These are phyloP conservation scores for Pseudopithomyces maydicus DNA, from an alignment of 2,329 filamentous ascomycete genomes.

Conservation along the genomic window DNA sequence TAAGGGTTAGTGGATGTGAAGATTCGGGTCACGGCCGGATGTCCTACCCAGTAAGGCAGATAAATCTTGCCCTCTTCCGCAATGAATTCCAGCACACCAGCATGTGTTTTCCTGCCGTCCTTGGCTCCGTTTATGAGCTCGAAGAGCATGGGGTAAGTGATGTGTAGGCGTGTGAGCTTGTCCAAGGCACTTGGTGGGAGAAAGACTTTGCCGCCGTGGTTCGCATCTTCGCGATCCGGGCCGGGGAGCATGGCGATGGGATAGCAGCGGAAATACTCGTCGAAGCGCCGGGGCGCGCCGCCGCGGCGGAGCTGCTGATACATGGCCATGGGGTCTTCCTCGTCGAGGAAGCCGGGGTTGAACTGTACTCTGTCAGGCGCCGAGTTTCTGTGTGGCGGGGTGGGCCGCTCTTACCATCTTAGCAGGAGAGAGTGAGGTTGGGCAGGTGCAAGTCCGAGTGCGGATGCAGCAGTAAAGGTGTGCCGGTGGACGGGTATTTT, in stretches of 20 bases:
- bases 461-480: too few relatives aligned
- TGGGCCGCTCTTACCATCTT: slow-evolving; percentile 40
- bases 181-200: slow-evolving; percentile 95
- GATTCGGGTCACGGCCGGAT: not conserved
- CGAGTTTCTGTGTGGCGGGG: slow-evolving; percentile 23
- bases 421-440: not conserved
- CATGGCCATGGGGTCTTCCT: slow-evolving; percentile 59
- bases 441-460: not conserved
- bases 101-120: slow-evolving; percentile 83
- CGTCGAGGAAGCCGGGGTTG: slow-evolving; percentile 55
- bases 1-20: slow-evolving; percentile 15
- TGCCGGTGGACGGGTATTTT: not conserved
- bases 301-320: slow-evolving; percentile 58
- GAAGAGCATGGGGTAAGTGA: slow-evolving; percentile 96
- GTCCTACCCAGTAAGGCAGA: slow-evolving; percentile 82
- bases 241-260: slow-evolving; percentile 93
- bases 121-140: slow-evolving; percentile 94
- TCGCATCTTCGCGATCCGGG: slow-evolving; percentile 83
- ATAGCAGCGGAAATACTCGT: slow-evolving; percentile 98
- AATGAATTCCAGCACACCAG: slow-evolving; percentile 95
- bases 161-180: slow-evolving; percentile 93
- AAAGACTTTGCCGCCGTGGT: slow-evolving; percentile 97
- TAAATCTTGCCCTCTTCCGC: slow-evolving; percentile 97
- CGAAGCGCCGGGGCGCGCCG: slow-evolving; percentile 74
- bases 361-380: slow-evolving; percentile 37